Evolutionary conservation across 768 basidiomycete species (phyloP).

Genomic region (Sistotremastrum suecicum): DNA sequence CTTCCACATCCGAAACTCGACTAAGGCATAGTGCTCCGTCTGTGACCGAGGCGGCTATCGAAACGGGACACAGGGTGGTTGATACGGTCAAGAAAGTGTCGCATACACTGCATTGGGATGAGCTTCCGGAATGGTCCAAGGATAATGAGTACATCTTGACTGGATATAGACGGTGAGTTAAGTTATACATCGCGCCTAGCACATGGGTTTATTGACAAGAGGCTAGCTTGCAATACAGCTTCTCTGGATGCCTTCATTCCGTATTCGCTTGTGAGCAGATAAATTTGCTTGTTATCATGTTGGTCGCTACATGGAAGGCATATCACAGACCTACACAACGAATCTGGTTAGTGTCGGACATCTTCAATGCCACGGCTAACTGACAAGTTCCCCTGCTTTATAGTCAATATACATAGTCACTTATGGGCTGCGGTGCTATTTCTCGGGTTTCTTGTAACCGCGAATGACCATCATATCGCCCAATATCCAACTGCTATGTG

Average conservation of each 20-base stretch:
- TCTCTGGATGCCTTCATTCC: constrained; percentile 48
- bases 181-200: constrained; percentile 4
- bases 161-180: constrained; percentile 53
- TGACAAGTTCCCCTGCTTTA: constrained; percentile 2
- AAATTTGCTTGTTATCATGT: constrained; percentile 3
- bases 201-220: neutral
- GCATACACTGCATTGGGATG: constrained; percentile 34
- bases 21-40: neutral
- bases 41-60: constrained; percentile 7
- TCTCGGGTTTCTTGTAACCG: constrained; percentile 36
- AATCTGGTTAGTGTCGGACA: constrained; percentile 36
- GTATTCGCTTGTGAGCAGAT: constrained; percentile 48
- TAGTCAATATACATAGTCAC: constrained; percentile 83
- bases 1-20: too few relatives aligned
- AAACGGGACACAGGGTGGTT: constrained; percentile 4
- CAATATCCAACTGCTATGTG: constrained; percentile 41
- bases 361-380: constrained; percentile 6
- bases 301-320: constrained; percentile 6
- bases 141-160: constrained; percentile 61
- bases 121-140: constrained; percentile 54
- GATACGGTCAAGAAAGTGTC: constrained; percentile 1
- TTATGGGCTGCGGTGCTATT: constrained; percentile 57
- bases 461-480: constrained; percentile 35
- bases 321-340: constrained; percentile 57
- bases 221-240: constrained; percentile 41